Base-by-base conservation (phyloP, 768 basidiomycete genomes). In the Candolleomyces aberdarensis region DNA sequence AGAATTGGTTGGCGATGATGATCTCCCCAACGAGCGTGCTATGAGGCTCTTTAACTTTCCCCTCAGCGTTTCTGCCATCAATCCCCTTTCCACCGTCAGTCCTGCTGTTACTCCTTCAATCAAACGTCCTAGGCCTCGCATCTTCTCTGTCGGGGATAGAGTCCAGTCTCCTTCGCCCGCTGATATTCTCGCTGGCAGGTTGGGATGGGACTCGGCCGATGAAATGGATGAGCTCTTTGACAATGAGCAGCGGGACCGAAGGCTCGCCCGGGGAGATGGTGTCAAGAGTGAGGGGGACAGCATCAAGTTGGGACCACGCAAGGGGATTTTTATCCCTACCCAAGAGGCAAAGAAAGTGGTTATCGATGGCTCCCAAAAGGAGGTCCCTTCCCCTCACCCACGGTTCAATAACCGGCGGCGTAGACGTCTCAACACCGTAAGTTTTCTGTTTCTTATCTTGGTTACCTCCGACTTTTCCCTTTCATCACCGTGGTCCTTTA, bases 21-120 rank as follows among this genome's bases (percentile, higher is more conserved):
- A 87, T 58, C 76, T 91, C 6, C 88, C 86, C 29, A 92, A 90
- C 59, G 84, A 84, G n/a, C 85, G 84, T 58, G 88, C 89, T 22
- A 88, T 91, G 85, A 76, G 79, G 61, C 77, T 89, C 49, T 89
- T 91, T 77, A 83, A 77, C 66, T 82, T 86, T 64, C 91, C 91
- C 8, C 71, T 77, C 60, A 80, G 78, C 19, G 80, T 88, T 46
- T 83, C 83, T 29, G 83, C 84, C 11, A 88, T 92, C 73, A 82
- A 92, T 61, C 91, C 90, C 54, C 73, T 87, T 68, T 90, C 87
- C n/a, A 91, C 88, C 8, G 80, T 92, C 68, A 86, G 84, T 61
- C 84, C 85, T 0, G 73, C 76, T 43, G 77, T 79, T 13, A 81
- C 80, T 58, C 83, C 84, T 40, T 68, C 74, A 15, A 76, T 74